Base-by-base conservation (phyloP, 176 grass and related monocot genomes). In the Poa pratensis region DNA sequence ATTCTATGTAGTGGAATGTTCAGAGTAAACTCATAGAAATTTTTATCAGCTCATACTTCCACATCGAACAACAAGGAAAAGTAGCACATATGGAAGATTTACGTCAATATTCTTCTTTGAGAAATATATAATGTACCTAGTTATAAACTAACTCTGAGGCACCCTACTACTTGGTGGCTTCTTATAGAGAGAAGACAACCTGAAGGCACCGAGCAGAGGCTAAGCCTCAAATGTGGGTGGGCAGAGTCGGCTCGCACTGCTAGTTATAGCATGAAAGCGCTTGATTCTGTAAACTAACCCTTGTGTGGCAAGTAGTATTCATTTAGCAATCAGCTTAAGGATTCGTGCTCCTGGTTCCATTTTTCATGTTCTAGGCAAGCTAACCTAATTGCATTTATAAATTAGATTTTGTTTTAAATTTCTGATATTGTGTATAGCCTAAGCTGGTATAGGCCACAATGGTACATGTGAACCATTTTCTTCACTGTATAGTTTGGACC, bases 91-190 rank as follows among this genome's bases (percentile, higher is more conserved):
- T 4, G 79, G 17, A 8, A 28, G 22, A 20, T 42, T 26, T 82
- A 82, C 15, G 39, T 57, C 4, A 9, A 39, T 53, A 69, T 68
- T 18, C 3, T 80, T 37, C 55, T 43, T 40, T 24, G 54, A 63
- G 57, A 79, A 79, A 28, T 79, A 28, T 27, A 63, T 69, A 54
- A 8, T 69, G 13, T n/a, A 67, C 17, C 27, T 67, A 19, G 14
- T 43, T 43, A 43, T 43, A 43, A 43, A 43, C 42, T 43, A 26
- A 73, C 14, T 22, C 69, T 15, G 23, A 73, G 42, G 69, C 42
- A 73, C 42, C 13, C 42, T 27, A 73, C 40, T 22, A 71, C 39
- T 23, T 71, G 5, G 37, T 45, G 37, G 2, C 11, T 71, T 24
- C 35, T 22, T n/a, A 43, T 70, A 69, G 4, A 40, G 68, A 23